A percentile compares a stretch with the other conserved stretches of the same genome.
phyloP scores from a whole-genome alignment of 2,329 filamentous ascomycete species.

The Alternaria brassicicola region DNA sequence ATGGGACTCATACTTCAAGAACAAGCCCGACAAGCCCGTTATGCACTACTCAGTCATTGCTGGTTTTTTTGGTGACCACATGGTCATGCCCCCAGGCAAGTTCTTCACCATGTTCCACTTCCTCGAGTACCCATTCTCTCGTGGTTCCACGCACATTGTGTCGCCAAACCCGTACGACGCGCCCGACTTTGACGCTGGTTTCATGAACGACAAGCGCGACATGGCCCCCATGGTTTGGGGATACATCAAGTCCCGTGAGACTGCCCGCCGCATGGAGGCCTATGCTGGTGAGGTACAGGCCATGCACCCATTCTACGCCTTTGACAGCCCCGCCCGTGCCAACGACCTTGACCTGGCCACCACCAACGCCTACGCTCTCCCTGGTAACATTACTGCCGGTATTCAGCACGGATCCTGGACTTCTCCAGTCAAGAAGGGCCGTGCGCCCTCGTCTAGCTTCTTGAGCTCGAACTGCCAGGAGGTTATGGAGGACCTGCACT shows the following conservation, averaged over 20 bases:
- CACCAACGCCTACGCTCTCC: slow-evolving; percentile 76
- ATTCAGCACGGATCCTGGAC: slow-evolving; percentile 78
- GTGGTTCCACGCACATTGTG: slow-evolving; percentile 70
- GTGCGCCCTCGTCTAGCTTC: slow-evolving; percentile 55
- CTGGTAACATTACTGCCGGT: slow-evolving; percentile 72
- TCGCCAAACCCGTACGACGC: slow-evolving; percentile 74
- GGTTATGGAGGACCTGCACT: slow-evolving; percentile 68
- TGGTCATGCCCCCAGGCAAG: slow-evolving; percentile 72
- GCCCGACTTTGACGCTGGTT: slow-evolving; percentile 80
- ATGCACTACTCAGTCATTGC: slow-evolving; percentile 83
- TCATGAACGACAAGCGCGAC: slow-evolving; percentile 85
- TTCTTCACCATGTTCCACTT: slow-evolving; percentile 72
- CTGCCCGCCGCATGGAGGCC: slow-evolving; percentile 76
- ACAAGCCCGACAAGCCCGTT: slow-evolving; percentile 84
- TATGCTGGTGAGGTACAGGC: slow-evolving; percentile 72
- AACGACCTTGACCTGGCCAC: slow-evolving; percentile 76
- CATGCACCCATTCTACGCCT: slow-evolving; percentile 74
- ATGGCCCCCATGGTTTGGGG: slow-evolving; percentile 83
- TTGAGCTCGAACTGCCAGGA: slow-evolving; percentile 70
- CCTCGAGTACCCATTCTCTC: slow-evolving; percentile 27
- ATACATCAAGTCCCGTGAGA: slow-evolving; percentile 83
- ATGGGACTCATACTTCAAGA: slow-evolving; percentile 82
- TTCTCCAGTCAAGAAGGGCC: slow-evolving; percentile 62
- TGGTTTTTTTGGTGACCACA: slow-evolving; percentile 57
- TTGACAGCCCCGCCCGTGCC: slow-evolving; percentile 71